Base-by-base conservation (phyloP, 2,329 filamentous ascomycete genomes). In the Fonsecaea erecta region DNA sequence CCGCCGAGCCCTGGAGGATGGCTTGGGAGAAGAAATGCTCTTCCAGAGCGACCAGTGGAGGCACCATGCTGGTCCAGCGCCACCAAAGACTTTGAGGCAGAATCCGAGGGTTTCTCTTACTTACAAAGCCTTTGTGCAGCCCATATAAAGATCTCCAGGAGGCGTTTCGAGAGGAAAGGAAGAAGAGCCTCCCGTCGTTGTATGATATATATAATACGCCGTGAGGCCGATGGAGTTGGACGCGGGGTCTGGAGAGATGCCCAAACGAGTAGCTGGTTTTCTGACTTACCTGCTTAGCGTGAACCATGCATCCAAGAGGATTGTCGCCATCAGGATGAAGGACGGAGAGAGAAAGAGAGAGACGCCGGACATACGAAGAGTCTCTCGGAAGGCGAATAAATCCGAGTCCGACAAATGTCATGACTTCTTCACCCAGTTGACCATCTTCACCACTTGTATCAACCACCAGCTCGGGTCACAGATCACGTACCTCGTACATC, bases 1-100 rank as follows among this genome's bases (percentile, higher is more conserved):
- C 57, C 14, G 54, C 40, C 1, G 55, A 59, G 26, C 40, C 56
- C 7, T 55, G 26, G 24, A 67, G 63, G 32, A 64, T 54, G 16
- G 65, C 65, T 37, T 40, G 3, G 35, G 66, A 68, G 63, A 66
- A 64, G 69, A 70, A 71, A 58, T 71, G 69, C 52, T 71, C 69
- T 55, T 71, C 69, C 24, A 71, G 66, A 7, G 69, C 51, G 43
- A 71, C 66, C 5, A 71, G 63, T 14, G 69, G 66, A 34, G 69
- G 65, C 9, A 63, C 16, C 63, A 68, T 69, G n/a, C n/a, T n/a
- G n/a, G n/a, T n/a, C n/a, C n/a, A n/a, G n/a, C n/a, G n/a, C n/a
- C n/a, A n/a, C n/a, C n/a, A n/a, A n/a, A n/a, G n/a, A n/a, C n/a
- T n/a, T n/a, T n/a, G n/a, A n/a, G n/a, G n/a, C n/a, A n/a, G n/a